Evolutionary conservation across 306 rosid species (phyloP).

Genomic region (Gastrolobium bilobum): DNA sequence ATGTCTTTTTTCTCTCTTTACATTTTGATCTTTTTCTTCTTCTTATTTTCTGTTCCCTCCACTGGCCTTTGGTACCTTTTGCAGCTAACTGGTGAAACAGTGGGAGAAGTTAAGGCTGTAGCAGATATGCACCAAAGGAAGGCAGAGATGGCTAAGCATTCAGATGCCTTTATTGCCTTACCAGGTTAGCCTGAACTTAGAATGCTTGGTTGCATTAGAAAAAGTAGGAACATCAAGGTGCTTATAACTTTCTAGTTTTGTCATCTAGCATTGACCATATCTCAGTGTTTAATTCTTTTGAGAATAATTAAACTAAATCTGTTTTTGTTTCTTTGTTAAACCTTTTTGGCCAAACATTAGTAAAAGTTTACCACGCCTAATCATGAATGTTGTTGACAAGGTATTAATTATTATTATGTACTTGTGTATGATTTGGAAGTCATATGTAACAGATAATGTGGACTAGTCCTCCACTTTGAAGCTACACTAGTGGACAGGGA

Average conservation of each 20-base stretch:
- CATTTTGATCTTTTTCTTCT: conserved; percentile 17
- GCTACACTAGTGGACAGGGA: conserved; percentile 19
- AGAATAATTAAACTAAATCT: conserved; percentile 25
- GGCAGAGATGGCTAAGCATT: conserved; percentile 99
- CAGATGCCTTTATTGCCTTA: conserved; percentile 98
- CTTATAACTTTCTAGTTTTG: conserved; percentile 53
- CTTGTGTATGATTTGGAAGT: conserved; percentile 36
- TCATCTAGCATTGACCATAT: conserved; percentile 57
- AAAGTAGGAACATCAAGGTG: conserved; percentile 46
- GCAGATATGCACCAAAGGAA: conserved; percentile 99
- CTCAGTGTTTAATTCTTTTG: conserved; percentile 48
- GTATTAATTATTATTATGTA: conserved; percentile 31
- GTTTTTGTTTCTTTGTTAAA: neutral
- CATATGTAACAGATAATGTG: conserved; percentile 31
- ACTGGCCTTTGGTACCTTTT: conserved; percentile 50
- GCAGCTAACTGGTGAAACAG: conserved; percentile 98
- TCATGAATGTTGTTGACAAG: conserved; percentile 44
- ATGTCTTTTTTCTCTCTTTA: conserved; percentile 46
- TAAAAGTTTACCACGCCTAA: conserved; percentile 49
- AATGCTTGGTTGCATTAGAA: conserved; percentile 34
- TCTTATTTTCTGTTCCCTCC: conserved; percentile 51
- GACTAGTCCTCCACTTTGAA: conserved; percentile 39
- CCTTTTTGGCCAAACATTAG: conserved; percentile 38
- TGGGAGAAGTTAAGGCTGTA: conserved; percentile 98
- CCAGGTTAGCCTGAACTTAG: conserved; percentile 75